Evolutionary conservation across 2,329 filamentous ascomycete genomes (phyloP).

Genomic region (Dendryphion nanum): DNA sequence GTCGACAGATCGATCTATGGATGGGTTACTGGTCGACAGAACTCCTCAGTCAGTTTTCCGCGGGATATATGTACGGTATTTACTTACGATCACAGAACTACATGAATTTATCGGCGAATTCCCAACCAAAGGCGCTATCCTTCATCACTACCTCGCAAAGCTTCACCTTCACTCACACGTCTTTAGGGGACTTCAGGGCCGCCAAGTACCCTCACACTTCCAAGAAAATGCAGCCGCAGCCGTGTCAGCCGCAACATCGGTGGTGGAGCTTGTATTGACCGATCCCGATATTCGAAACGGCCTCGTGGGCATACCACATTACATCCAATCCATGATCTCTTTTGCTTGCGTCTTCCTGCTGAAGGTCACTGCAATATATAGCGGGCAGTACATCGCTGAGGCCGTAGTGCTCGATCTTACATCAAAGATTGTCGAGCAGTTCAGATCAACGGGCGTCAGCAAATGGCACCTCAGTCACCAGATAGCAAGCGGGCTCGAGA

Average conservation of each 20-base stretch:
- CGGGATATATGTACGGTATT: too few relatives aligned
- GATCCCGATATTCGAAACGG: conserved; percentile 45
- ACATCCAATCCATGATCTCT: conserved; percentile 54
- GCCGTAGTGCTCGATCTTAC: conserved; percentile 40
- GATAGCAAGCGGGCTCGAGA: conserved; percentile 49
- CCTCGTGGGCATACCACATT: conserved; percentile 49
- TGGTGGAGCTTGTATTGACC: conserved; percentile 45
- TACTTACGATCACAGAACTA: conserved; percentile 33
- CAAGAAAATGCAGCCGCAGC: conserved; percentile 48
- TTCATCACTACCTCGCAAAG: conserved; percentile 55
- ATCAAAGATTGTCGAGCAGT: conserved; percentile 39
- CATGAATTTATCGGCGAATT: conserved; percentile 50
- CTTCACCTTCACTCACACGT: conserved; percentile 53
- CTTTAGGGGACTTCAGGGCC: conserved; percentile 48
- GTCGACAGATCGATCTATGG: conserved; percentile 50
- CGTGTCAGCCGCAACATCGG: conserved; percentile 47
- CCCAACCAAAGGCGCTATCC: conserved; percentile 50
- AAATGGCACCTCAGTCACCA: conserved; percentile 49
- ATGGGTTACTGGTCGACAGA: conserved; percentile 49
- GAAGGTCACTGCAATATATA: conserved; percentile 47
- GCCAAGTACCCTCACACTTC: conserved; percentile 49
- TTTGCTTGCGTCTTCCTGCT: conserved; percentile 55
- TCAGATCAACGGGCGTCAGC: conserved; percentile 42
- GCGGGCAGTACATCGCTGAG: conserved; percentile 40
- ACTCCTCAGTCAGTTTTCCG: conserved; percentile 39